These are phyloP conservation scores for Insectozyma bohioensis DNA, from an alignment of 1,139 yeast species.

Conservation along the genomic window DNA sequence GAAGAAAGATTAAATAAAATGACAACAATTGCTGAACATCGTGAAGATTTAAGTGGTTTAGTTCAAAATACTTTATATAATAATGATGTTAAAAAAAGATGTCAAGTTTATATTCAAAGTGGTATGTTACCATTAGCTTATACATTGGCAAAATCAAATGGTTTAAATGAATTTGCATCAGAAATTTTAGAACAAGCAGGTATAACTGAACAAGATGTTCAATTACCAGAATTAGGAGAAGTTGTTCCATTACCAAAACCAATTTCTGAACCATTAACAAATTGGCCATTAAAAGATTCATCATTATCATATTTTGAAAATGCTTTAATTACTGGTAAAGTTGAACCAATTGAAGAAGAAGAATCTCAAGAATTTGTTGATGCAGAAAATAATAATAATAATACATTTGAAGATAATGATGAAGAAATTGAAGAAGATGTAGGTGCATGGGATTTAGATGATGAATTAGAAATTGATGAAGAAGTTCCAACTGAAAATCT, in stretches of 20 bases:
- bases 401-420: constrained; percentile 28
- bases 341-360: constrained; percentile 63
- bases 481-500: constrained; percentile 28
- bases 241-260: constrained; percentile 48
- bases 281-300: constrained; percentile 84
- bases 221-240: constrained; percentile 46
- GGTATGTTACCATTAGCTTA: constrained; percentile 91
- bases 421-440: constrained; percentile 50
- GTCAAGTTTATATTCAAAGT: constrained; percentile 69
- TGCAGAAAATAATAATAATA: constrained; percentile 7
- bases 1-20: constrained; percentile 70
- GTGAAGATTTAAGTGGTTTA: constrained; percentile 78
- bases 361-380: constrained; percentile 18
- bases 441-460: constrained; percentile 61
- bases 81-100: constrained; percentile 74
- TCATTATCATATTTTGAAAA: constrained; percentile 80
- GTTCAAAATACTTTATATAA: constrained; percentile 81
- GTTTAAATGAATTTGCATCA: constrained; percentile 72
- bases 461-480: constrained; percentile 46
- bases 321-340: constrained; percentile 71
- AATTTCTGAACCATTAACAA: constrained; percentile 43
- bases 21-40: constrained; percentile 86
- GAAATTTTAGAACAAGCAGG: constrained; percentile 71
- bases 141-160: constrained; percentile 87
- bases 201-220: constrained; percentile 62